Base-by-base conservation (phyloP, 75 land plant genomes). In the Pinus albicaulis region DNA sequence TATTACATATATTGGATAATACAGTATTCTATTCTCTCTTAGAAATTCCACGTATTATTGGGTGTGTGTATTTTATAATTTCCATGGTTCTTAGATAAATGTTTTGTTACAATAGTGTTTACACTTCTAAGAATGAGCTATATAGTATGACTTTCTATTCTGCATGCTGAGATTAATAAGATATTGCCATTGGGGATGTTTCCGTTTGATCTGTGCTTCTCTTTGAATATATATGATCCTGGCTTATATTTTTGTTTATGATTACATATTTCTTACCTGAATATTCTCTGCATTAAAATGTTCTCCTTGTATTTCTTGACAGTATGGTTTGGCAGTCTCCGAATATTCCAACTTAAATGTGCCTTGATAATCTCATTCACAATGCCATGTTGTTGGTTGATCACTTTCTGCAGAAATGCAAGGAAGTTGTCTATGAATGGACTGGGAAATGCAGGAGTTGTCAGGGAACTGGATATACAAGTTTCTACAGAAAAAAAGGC, bases 381-480 rank as follows among this genome's bases (percentile, higher is more conserved):
- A 58, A 3, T 73, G 69, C 31, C 25, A 74, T 74, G 31, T 26
- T 31, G 7, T 74, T 17, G 26, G 11, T 13, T 59, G 53, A 48
- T 3, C 53, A 48, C 53, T 31, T 75, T 58, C 26, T 78, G 74
- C 74, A 96, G 97, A 86, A 94, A 63, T 96, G 99, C 72, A 96
- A 90, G 79, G 80, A 79, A 69, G 93, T 94, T 76, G 89, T 90
- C 31, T 96, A 96, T 80, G 98, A 96, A 57, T 96, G 99, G 99
- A 96, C 99, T 69, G 94, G 98, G 41, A 86, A 87, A 69, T 96
- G 99, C 72, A 76, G 84, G 34, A 89, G 95, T 55, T 96, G 99
- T 77, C 98, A 94, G 83, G 99, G 99, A 11, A 82, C 95, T 10
- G 99, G 99, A 36, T 81, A 75, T 75, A 91, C 87, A 14, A 94